phyloP scores from a whole-genome alignment of 2,329 filamentous ascomycete genomes.

The Phaeoacremonium minimum region DNA sequence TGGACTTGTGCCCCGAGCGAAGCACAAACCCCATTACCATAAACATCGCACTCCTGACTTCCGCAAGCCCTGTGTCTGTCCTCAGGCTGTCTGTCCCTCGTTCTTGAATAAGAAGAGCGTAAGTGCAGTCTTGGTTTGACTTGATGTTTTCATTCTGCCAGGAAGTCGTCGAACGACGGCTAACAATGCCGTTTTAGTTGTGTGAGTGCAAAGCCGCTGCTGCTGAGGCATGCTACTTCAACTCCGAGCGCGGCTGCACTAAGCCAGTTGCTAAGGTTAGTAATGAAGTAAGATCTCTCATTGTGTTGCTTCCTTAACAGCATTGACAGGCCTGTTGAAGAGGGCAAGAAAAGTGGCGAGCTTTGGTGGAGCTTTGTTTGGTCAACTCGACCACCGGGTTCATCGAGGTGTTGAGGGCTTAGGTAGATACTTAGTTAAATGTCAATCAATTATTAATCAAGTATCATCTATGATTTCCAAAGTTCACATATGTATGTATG shows the following conservation, averaged over 20 bases:
- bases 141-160: neutral
- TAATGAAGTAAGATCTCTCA: no score
- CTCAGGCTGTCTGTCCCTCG: slow-evolving; percentile 7
- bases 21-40: slow-evolving; percentile 4
- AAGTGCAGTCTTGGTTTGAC: slow-evolving; percentile 2
- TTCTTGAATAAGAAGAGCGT: slow-evolving; percentile 12
- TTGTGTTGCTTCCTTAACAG: no score
- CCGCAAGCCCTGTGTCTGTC: slow-evolving; percentile 9
- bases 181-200: slow-evolving; percentile 6
- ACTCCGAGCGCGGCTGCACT: slow-evolving; percentile 12
- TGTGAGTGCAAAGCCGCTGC: slow-evolving; percentile 13
- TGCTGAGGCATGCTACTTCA: slow-evolving; percentile 11
- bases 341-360: no score
- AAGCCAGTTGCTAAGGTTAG: slow-evolving; percentile 11
- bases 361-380: no score
- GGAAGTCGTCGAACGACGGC: neutral
- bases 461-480: no score
- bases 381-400: no score
- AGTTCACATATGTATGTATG: no score
- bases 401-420: no score
- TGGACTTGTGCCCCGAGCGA: no score
- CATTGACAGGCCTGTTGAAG: no score
- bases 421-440: no score
- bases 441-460: no score
- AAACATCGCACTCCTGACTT: slow-evolving; percentile 10